Evolutionary conservation across 441 rosid genomes (phyloP).

Genomic region (Erodium moschatum): DNA sequence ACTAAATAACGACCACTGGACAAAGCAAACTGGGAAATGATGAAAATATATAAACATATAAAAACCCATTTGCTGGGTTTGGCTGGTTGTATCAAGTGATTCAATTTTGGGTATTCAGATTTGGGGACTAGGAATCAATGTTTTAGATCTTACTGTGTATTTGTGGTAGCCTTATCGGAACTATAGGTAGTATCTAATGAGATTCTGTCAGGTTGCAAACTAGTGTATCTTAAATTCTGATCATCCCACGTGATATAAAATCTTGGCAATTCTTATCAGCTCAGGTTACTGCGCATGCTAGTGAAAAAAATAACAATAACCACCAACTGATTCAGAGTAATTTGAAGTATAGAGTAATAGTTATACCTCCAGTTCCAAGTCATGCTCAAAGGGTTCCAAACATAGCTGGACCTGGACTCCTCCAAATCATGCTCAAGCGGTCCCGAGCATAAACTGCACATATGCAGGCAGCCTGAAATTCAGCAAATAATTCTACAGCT

Average conservation of each 20-base stretch:
- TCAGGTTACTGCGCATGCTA: neutral
- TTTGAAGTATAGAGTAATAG: neutral
- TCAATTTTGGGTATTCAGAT: neutral
- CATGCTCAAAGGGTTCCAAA: neutral
- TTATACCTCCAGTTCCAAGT: neutral
- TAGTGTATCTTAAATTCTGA: constrained; percentile 8
- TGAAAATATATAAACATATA: neutral
- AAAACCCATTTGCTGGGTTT: neutral
- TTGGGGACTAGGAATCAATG: constrained; percentile 8
- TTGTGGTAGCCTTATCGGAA: neutral
- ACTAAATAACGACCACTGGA: constrained; percentile 6
- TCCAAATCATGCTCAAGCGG: constrained; percentile 2
- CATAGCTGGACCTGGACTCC: neutral
- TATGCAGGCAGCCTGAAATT: neutral
- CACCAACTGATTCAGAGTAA: neutral
- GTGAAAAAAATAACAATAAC: neutral
- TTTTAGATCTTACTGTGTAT: neutral
- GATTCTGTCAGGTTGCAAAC: constrained; percentile 7
- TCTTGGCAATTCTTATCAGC: neutral
- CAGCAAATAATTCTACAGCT: neutral
- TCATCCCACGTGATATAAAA: neutral
- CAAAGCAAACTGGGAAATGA: constrained; percentile 1
- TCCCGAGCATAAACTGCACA: neutral
- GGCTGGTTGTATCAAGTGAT: constrained; percentile 2
- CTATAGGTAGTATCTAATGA: neutral